These are phyloP conservation scores for Globisporangium nagaii DNA, from an alignment of 352 stramenopile species.

Conservation along the genomic window DNA sequence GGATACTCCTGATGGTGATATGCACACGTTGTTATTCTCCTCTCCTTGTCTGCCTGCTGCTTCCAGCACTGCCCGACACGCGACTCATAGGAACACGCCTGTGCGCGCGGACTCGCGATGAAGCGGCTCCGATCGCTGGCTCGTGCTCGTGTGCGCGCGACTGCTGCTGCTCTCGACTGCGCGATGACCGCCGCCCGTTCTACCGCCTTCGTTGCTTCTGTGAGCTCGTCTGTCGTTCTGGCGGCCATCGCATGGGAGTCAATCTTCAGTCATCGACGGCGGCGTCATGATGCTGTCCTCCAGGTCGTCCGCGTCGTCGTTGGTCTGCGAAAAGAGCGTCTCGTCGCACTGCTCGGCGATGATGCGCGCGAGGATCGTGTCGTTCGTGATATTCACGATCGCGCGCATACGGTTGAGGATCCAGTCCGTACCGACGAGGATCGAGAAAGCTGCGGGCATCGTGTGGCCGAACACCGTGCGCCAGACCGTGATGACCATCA, in stretches of 20 bases:
- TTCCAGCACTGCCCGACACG: too few relatives aligned
- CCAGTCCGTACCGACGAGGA: slow-evolving; percentile 68
- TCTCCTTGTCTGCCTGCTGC: background rate
- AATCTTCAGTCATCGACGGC: slow-evolving; percentile 2
- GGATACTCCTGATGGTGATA: too few relatives aligned
- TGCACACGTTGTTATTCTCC: background rate
- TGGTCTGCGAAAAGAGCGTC: slow-evolving; percentile 14
- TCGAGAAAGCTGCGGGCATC: slow-evolving; percentile 55
- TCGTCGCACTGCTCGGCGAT: slow-evolving; percentile 72
- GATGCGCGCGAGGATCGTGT: slow-evolving; percentile 73
- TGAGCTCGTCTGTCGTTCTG: slow-evolving; percentile 15
- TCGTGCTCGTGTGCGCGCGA: background rate
- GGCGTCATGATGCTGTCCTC: slow-evolving; percentile 11
- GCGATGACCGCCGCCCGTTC: background rate
- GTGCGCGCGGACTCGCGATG: slow-evolving; percentile 1
- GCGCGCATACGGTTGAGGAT: slow-evolving; percentile 68
- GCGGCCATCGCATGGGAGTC: slow-evolving; percentile 9
- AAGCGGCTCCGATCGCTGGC: background rate
- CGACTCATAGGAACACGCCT: slow-evolving; percentile 8
- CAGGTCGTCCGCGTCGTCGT: background rate
- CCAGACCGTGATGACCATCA: slow-evolving; percentile 80
- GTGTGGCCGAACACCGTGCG: slow-evolving; percentile 55
- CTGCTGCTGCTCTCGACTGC: background rate
- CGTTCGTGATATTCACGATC: slow-evolving; percentile 80
- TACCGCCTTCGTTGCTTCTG: background rate